Conservation (phyloP, 768 basidiomycete species). For the Tephrocybe sp. region DNA sequence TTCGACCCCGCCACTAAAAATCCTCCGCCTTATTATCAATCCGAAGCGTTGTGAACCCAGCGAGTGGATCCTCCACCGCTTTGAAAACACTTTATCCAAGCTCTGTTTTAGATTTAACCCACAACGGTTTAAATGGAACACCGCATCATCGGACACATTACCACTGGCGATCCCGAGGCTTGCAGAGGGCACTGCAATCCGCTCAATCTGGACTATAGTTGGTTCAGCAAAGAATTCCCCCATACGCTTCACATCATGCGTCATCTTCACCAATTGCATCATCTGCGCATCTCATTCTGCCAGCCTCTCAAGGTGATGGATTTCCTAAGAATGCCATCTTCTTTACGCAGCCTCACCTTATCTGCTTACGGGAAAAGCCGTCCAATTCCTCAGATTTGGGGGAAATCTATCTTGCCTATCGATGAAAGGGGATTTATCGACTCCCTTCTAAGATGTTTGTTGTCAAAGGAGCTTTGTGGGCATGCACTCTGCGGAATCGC, state of each 20-base stretch:
- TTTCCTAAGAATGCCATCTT: not conserved
- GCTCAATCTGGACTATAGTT: not conserved
- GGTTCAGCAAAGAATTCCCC: not conserved
- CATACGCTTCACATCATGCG: not conserved
- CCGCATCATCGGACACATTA: not conserved
- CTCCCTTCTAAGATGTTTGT: not conserved
- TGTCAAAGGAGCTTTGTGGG: not conserved
- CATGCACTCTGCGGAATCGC: not conserved
- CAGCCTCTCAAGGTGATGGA: not conserved
- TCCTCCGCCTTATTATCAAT: not conserved
- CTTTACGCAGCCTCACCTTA: not conserved
- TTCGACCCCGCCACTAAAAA: not conserved
- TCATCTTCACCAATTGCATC: not conserved
- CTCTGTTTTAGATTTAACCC: not conserved
- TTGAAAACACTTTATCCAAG: not conserved
- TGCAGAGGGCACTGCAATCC: not conserved
- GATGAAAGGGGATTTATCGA: not conserved
- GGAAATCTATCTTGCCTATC: not conserved
- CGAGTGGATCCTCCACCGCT: not conserved
- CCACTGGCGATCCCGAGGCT: not conserved
- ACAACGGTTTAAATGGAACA: not conserved
- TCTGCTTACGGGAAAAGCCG: not conserved
- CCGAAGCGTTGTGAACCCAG: not conserved
- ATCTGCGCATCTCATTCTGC: not conserved
- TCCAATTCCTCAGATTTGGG: not conserved